These are phyloP conservation scores for Trametes cingulata DNA, from an alignment of 768 basidiomycete species.

Conservation along the genomic window DNA sequence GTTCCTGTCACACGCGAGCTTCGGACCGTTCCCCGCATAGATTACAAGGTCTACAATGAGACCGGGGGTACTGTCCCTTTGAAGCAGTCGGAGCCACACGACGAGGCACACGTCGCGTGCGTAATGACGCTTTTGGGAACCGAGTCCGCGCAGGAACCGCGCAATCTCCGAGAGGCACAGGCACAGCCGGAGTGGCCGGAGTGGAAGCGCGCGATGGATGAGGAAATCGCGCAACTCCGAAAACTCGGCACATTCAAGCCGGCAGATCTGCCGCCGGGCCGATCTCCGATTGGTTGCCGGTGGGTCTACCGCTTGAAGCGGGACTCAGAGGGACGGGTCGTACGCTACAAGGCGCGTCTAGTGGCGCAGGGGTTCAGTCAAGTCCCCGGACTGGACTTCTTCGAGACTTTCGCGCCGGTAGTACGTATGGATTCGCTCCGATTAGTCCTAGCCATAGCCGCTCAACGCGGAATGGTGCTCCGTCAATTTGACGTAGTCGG, in stretches of 20 bases:
- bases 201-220: conserved; percentile 19
- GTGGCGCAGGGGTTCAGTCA: conserved; percentile 47
- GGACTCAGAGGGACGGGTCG: conserved; percentile 36
- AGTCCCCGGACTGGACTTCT: conserved; percentile 38
- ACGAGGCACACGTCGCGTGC: conserved; percentile 3
- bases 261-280: conserved; percentile 25
- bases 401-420: conserved; percentile 28
- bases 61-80: neutral
- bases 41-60: conserved; percentile 4
- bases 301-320: conserved; percentile 48
- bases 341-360: conserved; percentile 43
- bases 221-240: conserved; percentile 5
- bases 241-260: conserved; percentile 14
- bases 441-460: conserved; percentile 37
- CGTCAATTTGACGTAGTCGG: conserved; percentile 35
- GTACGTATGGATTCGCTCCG: conserved; percentile 8
- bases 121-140: neutral
- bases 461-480: conserved; percentile 36
- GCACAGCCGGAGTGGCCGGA: conserved; percentile 8
- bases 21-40: neutral
- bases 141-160: neutral
- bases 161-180: conserved; percentile 7
- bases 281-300: conserved; percentile 36
- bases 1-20: neutral
- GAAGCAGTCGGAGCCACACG: neutral